Evolutionary conservation across 192 early-diverging fungal species (phyloP).

Genomic region (Rhizophagus sp.): DNA sequence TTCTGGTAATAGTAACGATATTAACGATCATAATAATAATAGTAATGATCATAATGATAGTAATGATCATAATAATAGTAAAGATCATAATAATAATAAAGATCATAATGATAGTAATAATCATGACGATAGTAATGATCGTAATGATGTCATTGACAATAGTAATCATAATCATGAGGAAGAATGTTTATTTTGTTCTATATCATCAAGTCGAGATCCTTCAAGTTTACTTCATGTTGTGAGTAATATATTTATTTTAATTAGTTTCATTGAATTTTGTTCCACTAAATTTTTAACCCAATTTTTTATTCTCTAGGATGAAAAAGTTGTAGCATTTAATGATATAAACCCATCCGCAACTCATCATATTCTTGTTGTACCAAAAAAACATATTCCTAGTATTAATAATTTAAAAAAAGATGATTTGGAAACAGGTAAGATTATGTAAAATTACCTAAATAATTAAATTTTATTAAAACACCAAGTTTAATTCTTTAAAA

Average conservation of each 20-base stretch:
- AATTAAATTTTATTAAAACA: background rate
- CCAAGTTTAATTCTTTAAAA: background rate
- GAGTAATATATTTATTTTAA: background rate
- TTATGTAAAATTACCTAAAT: slow-evolving; percentile 23
- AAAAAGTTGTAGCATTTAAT: slow-evolving; percentile 38
- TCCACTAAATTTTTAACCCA: too few species aligned
- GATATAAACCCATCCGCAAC: slow-evolving; percentile 43
- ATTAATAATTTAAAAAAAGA: slow-evolving; percentile 33
- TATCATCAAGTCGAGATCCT: background rate
- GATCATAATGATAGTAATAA: too few species aligned
- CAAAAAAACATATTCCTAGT: slow-evolving; percentile 36
- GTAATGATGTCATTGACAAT: too few species aligned
- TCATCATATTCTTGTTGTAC: slow-evolving; percentile 42
- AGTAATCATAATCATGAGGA: too few species aligned
- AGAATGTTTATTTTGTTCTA: slow-evolving; percentile 5
- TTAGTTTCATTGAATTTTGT: too few species aligned
- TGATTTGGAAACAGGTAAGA: slow-evolving; percentile 28
- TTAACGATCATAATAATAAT: too few species aligned
- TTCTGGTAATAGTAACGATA: too few species aligned
- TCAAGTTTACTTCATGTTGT: slow-evolving; percentile 8
- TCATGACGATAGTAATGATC: too few species aligned
- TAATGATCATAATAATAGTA: too few species aligned
- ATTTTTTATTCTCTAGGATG: slow-evolving; percentile 27
- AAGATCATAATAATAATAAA: too few species aligned
- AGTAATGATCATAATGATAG: too few species aligned